Evolutionary conservation across 768 basidiomycete genomes (phyloP).

Genomic region (Phlegmacium glaucopus): DNA sequence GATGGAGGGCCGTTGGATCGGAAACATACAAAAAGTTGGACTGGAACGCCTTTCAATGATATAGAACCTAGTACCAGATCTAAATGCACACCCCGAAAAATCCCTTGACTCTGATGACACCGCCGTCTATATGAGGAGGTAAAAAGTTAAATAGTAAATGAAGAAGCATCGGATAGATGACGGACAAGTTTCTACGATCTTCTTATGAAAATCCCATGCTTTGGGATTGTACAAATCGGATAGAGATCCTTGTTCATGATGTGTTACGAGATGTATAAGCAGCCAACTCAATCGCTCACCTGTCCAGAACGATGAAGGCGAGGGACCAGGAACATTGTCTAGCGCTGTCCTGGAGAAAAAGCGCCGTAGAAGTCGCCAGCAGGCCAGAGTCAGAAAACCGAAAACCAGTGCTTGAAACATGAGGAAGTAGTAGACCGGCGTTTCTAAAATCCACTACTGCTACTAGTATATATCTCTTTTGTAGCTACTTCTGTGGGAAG

Average conservation of each 20-base stretch:
- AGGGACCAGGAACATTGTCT: conserved; percentile 34
- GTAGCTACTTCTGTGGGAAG: too few species aligned
- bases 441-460: too few species aligned
- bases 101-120: conserved; percentile 2
- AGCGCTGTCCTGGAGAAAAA: conserved; percentile 8
- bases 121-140: neutral
- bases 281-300: conserved; percentile 21
- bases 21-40: conserved; percentile 28
- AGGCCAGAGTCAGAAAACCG: neutral
- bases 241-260: neutral
- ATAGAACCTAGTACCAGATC: neutral
- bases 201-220: conserved; percentile 4
- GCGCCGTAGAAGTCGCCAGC: neutral
- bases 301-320: conserved; percentile 22
- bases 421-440: too few species aligned
- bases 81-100: neutral
- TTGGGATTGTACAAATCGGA: neutral
- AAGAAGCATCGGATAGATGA: neutral
- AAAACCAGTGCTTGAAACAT: neutral
- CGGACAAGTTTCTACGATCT: neutral
- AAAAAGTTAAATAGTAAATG: neutral
- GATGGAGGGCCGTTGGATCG: conserved; percentile 34
- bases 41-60: conserved; percentile 3
- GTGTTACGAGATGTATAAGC: neutral
- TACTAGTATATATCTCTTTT: too few species aligned